Base-by-base conservation (phyloP, 257 asterid species). In the Cinchona pubescens region DNA sequence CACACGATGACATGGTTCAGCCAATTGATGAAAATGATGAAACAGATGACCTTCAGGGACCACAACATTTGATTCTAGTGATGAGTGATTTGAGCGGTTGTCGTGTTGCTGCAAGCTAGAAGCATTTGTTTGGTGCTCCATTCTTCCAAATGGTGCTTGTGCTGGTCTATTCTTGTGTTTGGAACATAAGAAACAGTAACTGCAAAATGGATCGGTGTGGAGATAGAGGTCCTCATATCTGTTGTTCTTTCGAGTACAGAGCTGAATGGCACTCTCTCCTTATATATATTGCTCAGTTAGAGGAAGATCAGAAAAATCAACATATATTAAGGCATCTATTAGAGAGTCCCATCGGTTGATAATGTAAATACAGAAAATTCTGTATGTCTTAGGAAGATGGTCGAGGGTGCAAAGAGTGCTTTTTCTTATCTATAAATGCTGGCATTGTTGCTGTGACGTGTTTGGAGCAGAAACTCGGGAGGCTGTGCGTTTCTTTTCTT, bases 51-150 rank as follows among this genome's bases (percentile, higher is more conserved):
- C 53, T 48, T 79, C 82, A 73, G 27, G 77, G 64, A 16, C 53
- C 48, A 25, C 56, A 45, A 13, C 74, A 61, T 68, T 71, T 46
- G 77, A 80, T 74, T 88, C 96, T 42, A 84, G 87, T 46, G 88
- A 79, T 43, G 79, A 87, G 69, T 79, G 79, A 78, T 76, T 74
- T 37, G 40, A 29, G 78, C 38, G 37, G 65, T 59, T 13, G 37
- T 59, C 59, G 6, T 38, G 2, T 48, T 34, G 29, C 67, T 60
- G 30, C 38, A 30, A 18, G 60, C 42, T 73, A 10, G 53, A 60
- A 59, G 76, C 40, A 16, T 29, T 37, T n/a, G 16, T 51, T 12
- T 35, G n/a, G 32, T 71, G 59, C n/a, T 72, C 25, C 7, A 10
- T 53, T 21, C 35, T 21, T 58, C 69, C 58, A 12, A 56, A 59